Evolutionary conservation across 257 asterid species (phyloP).

Genomic region (Sherardia arvensis): DNA sequence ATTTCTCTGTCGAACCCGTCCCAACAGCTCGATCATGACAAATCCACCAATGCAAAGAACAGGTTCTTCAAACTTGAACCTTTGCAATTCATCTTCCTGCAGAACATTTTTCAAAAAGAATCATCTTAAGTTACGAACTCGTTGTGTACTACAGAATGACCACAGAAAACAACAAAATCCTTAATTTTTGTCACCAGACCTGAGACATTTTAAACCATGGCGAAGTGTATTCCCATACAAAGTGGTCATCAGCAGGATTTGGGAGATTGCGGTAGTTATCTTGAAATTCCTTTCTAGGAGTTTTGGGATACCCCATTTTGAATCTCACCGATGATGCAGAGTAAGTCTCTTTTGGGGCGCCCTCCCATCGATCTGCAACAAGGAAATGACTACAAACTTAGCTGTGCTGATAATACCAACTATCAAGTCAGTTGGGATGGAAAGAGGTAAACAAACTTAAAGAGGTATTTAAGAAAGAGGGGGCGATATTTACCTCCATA

Average conservation of each 20-base stretch:
- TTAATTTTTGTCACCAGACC: conserved; percentile 29
- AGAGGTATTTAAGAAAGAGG: neutral
- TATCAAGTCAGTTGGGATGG: too few relatives aligned
- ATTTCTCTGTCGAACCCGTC: conserved; percentile 60
- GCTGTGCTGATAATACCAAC: too few relatives aligned
- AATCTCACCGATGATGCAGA: conserved; percentile 62
- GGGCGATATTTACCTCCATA: conserved; percentile 47
- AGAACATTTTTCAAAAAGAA: too few relatives aligned
- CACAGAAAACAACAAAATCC: too few relatives aligned
- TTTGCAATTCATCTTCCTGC: conserved; percentile 70
- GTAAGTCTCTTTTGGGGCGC: too few relatives aligned
- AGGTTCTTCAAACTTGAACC: conserved; percentile 68
- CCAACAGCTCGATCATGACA: conserved; percentile 62
- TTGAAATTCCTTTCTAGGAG: conserved; percentile 19
- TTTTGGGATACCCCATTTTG: conserved; percentile 57
- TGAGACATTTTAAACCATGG: conserved; percentile 54
- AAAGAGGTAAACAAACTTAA: neutral
- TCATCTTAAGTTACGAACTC: too few relatives aligned
- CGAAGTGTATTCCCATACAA: conserved; percentile 71
- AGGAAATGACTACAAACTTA: neutral
- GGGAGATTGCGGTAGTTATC: conserved; percentile 26
- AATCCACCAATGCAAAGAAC: too few relatives aligned
- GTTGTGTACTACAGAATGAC: too few relatives aligned
- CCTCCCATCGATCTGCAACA: too few relatives aligned
- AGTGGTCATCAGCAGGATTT: conserved; percentile 54